Base-by-base conservation (phyloP, 2,329 filamentous ascomycete genomes). In the Pseudogymnoascus sp. region DNA sequence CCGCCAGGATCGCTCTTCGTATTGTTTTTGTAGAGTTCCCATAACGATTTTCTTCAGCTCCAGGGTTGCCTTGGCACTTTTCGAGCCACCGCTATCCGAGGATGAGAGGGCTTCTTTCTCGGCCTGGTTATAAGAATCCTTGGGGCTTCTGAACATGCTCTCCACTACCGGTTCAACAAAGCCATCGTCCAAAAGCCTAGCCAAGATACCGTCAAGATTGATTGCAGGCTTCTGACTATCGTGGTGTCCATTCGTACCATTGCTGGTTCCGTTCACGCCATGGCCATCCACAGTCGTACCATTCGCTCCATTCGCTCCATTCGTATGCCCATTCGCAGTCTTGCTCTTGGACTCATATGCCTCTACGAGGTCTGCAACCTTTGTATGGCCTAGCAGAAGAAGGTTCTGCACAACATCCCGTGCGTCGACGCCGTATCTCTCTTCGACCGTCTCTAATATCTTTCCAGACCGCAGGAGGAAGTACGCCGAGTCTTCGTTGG, bases 401-500 rank as follows among this genome's bases (percentile, higher is more conserved):
- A 97, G 77, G 31, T 87, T 88, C 67, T 89, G 85, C 63, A 94
- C 81, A 39, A 97, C 79, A 64, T 86, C 84, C 62, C 85, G 84
- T 31, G 91, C 91, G 64, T 85, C 81, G n/a, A 80, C 77, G 15
- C 92, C 93, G 71, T 91, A 87, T 67, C 87, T 84, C 35, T 81
- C 81, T 66, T 91, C 85, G 44, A 94, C 82, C 63, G 90, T 79
- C 65, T 92, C 84, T 29, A 94, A 77, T 39, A 96, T 88, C 74
- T 91, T 94, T 44, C 91, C 92, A 3, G 84, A 84, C 62, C 94
- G 88, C 37, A 92, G 79, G 44, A 97, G 80, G 67, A 87, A 87
- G 75, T 97, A 97, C 65, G 91, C 89, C 64, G 87, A 84, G 66
- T 85, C 79, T 71, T 86, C 79, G 69, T 97, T 92, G 63, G 91